A percentile compares a stretch with the other conserved stretches of the same genome.
These are phyloP conservation scores for Volvox reticuliferus DNA, from an alignment of 139 green algal species.

Conservation along the genomic window DNA sequence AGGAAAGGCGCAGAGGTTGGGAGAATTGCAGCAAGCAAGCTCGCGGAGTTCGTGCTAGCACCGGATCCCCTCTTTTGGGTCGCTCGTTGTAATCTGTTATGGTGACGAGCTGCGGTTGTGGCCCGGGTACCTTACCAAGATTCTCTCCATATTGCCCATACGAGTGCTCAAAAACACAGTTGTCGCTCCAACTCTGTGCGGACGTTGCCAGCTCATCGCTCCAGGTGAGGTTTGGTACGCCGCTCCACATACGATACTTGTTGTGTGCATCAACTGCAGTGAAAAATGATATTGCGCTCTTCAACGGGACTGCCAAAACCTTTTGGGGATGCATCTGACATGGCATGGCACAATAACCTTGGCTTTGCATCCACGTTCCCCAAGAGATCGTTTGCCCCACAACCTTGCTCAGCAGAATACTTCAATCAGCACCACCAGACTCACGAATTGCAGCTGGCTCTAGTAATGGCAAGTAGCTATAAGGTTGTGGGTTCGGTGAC, in stretches of 20 bases:
- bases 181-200: background rate
- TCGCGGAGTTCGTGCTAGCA: no score
- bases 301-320: background rate
- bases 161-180: conserved; percentile 9
- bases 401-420: background rate
- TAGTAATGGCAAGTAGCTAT: background rate
- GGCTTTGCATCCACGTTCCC: background rate
- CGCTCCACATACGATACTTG: background rate
- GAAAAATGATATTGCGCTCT: background rate
- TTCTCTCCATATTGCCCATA: background rate
- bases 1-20: no score
- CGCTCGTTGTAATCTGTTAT: no score
- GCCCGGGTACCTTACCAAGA: background rate
- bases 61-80: no score
- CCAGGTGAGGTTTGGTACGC: conserved; percentile 29
- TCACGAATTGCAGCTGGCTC: background rate
- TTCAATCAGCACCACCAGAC: background rate
- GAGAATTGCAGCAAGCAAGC: no score
- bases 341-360: background rate
- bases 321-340: background rate
- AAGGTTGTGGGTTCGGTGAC: background rate
- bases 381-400: background rate
- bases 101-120: no score
- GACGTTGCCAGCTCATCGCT: background rate
- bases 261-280: conserved; percentile 29